These are phyloP conservation scores for Kappamyces sp. DNA, from an alignment of 192 early-diverging fungal species.

Conservation along the genomic window DNA sequence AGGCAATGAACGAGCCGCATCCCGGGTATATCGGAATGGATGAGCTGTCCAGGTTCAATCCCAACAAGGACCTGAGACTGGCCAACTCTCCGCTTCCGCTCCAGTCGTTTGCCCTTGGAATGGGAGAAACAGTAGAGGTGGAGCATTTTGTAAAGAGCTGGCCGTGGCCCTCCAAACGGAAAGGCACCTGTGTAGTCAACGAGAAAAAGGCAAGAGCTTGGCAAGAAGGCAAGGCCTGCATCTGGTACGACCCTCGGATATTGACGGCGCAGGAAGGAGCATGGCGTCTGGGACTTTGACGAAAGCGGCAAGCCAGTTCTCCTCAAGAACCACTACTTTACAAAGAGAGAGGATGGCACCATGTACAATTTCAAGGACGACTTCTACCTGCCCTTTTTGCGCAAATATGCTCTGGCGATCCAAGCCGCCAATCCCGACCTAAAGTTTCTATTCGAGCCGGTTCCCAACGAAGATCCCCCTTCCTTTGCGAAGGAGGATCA, in stretches of 20 bases:
- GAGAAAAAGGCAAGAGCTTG: conserved; percentile 50
- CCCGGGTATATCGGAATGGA: conserved; percentile 68
- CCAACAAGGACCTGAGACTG: conserved; percentile 59
- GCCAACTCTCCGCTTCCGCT: conserved; percentile 65
- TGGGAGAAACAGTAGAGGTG: conserved; percentile 62
- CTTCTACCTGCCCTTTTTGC: conserved; percentile 71
- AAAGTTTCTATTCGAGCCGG: conserved; percentile 70
- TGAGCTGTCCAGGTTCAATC: conserved; percentile 55
- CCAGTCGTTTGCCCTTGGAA: conserved; percentile 69
- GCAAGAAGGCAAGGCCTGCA: conserved; percentile 53
- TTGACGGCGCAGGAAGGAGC: conserved; percentile 37
- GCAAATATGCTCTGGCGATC: conserved; percentile 56
- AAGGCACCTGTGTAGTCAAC: conserved; percentile 52
- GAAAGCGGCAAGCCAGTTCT: conserved; percentile 42
- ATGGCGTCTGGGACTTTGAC: conserved; percentile 70
- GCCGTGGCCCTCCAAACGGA: conserved; percentile 64
- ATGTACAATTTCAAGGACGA: conserved; percentile 58
- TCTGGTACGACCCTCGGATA: conserved; percentile 46
- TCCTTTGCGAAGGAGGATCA: conserved; percentile 22
- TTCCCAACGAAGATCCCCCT: conserved; percentile 69
- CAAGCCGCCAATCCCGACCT: conserved; percentile 42
- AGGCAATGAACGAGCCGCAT: conserved; percentile 75
- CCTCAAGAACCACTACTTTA: conserved; percentile 61
- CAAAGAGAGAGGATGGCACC: conserved; percentile 42
- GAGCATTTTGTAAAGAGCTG: conserved; percentile 72